A percentile compares a stretch with the other conserved stretches of the same genome.
Evolutionary conservation across 2,329 filamentous ascomycete species (phyloP).

Genomic region (Trichoderma pleuroti): DNA sequence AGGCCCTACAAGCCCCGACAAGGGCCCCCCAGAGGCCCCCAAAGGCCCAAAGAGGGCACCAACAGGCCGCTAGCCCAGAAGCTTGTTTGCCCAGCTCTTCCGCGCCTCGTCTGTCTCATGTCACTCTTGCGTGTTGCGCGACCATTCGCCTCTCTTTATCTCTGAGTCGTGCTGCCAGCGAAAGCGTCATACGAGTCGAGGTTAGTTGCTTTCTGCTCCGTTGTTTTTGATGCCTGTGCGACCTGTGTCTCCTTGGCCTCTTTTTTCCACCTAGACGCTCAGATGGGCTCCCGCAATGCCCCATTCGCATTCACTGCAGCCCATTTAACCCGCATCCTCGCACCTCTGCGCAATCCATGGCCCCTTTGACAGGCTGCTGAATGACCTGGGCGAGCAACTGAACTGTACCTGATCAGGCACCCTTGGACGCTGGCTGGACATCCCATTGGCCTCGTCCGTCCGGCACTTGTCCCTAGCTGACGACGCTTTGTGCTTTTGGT

Average conservation of each 20-base stretch:
- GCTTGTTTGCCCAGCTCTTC: constrained; percentile 14
- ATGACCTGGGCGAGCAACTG: not conserved
- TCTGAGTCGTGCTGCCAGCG: not conserved
- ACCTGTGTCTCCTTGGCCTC: not conserved
- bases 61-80: not conserved
- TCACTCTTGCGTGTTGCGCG: constrained; percentile 14
- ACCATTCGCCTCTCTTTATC: constrained; percentile 15
- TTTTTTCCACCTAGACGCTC: not conserved
- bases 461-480: constrained; percentile 3
- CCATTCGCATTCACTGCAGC: not conserved
- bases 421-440: not conserved
- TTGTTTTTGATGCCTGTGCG: not conserved
- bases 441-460: not conserved
- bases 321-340: not conserved
- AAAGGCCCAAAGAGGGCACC: not conserved
- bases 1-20: not conserved
- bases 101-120: constrained; percentile 5
- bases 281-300: not conserved
- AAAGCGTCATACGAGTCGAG: not conserved
- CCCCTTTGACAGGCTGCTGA: not conserved
- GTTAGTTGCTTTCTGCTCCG: not conserved
- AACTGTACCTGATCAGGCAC: not conserved
- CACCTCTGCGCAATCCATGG: not conserved
- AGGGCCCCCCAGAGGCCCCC: too few species aligned
- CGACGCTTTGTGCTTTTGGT: constrained; percentile 11